Evolutionary conservation across 371 early-diverging fungal genomes (phyloP), one percentile per base, ranked within the genome.

Genomic region (Lichtheimia corymbifera): DNA sequence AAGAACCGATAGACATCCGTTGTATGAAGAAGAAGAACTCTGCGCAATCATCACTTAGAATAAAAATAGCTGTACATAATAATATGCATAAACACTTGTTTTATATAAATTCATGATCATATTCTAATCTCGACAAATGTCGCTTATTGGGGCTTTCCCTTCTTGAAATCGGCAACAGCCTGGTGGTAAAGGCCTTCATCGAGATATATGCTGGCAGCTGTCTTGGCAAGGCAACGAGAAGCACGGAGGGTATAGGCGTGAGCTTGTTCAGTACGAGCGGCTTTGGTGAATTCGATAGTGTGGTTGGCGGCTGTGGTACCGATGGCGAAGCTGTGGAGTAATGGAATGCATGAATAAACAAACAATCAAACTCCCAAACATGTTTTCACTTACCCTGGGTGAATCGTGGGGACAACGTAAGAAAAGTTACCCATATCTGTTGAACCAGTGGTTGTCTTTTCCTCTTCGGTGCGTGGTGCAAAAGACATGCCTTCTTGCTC

Each of bases 401-500:
- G 35, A 35, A 35, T 35, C 5, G 35, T 35, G 30, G 79, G 79
- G 9, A 80, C 50, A 13, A 67, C 76, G 41, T 79, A 67, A 11
- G 76, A 79, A 14, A 86, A 62, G 53, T 92, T 91, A 28, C 92
- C 93, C 82, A 91, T 88, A 62, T 93, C 94, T 1, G 91, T 89
- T 14, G 83, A 80, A 1, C 84, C 91, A 25, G 57, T 60, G 7
- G 70, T 71, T 27, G 56, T 18, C 5, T 66, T 65, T 44, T 81
- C 70, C 59, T 85, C 83, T 15, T 65, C 68, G 0, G 60, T 51
- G 1, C 77, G 74, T 13, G 82, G 55, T 5, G 57, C 5, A 50
- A 74, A 80, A 22, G 62, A 53, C 18, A 74, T 61, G 5, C 84
- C 83, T 53, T 75, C 71, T 15, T 67, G 63, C 2, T 65, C 64